Conservation (phyloP, 1,284 basidiomycete species). For the Rhodotorula sp. region DNA sequence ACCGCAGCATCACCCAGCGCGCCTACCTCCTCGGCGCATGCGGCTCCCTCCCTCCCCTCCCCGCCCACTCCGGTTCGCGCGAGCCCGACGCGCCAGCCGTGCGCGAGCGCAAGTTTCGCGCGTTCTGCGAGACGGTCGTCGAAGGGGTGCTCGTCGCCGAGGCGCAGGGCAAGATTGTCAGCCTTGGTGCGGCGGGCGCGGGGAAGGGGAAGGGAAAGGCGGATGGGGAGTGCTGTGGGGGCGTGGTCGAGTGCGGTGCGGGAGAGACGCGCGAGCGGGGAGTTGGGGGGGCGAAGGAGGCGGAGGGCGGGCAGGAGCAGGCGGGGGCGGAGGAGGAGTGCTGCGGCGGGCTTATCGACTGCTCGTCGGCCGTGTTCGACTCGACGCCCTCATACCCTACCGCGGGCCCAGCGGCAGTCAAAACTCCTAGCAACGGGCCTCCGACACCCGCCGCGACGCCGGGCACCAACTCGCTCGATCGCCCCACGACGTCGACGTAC, state of each 20-base stretch:
- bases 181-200: neutral
- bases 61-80: neutral
- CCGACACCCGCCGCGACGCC: too few species aligned
- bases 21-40: conserved; percentile 13
- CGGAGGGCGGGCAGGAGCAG: neutral
- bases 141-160: neutral
- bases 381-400: conserved; percentile 9
- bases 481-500: neutral
- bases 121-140: conserved; percentile 7
- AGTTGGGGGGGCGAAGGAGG: too few species aligned
- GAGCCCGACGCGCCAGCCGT: neutral
- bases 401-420: neutral
- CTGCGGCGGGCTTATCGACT: conserved; percentile 19
- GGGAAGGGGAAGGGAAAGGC: too few species aligned
- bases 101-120: neutral
- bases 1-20: neutral
- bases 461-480: neutral
- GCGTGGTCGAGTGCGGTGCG: too few species aligned
- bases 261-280: too few species aligned
- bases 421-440: neutral
- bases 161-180: neutral
- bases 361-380: conserved; percentile 9
- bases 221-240: too few species aligned
- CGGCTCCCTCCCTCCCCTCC: neutral
- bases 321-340: conserved; percentile 5